These are phyloP conservation scores for Fusarium equiseti DNA, from an alignment of 2,329 filamentous ascomycete genomes.

Conservation along the genomic window DNA sequence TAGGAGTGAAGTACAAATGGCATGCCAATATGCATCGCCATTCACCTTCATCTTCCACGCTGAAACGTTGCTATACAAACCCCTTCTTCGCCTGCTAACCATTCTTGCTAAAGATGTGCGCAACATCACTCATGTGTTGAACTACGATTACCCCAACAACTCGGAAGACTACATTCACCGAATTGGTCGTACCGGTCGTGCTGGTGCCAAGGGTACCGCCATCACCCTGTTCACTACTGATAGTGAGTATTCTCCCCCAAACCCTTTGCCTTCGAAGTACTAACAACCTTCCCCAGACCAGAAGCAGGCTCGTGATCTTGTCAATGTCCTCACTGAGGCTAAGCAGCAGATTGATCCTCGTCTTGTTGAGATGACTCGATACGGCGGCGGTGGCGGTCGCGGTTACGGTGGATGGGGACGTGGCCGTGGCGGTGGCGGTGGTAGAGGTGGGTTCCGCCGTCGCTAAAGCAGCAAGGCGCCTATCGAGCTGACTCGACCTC, in stretches of 20 bases:
- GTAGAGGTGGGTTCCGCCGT: slow-evolving; percentile 62
- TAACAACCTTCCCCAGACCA: slow-evolving; percentile 71
- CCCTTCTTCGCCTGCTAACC: slow-evolving; percentile 79
- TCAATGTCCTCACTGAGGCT: slow-evolving; percentile 91
- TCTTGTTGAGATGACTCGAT: slow-evolving; percentile 95
- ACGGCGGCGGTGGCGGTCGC: slow-evolving; percentile 82
- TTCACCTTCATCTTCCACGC: slow-evolving; percentile 60
- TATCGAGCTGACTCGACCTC: slow-evolving; percentile 53
- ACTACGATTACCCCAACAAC: slow-evolving; percentile 99
- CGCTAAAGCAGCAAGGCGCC: slow-evolving; percentile 50
- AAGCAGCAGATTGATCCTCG: slow-evolving; percentile 98
- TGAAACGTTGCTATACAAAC: slow-evolving; percentile 72
- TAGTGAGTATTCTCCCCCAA: slow-evolving; percentile 75
- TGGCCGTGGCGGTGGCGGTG: slow-evolving; percentile 68
- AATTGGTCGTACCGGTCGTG: slow-evolving; percentile 95
- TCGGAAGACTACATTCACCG: slow-evolving; percentile 98
- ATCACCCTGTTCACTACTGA: slow-evolving; percentile 99
- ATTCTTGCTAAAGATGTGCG: slow-evolving; percentile 90
- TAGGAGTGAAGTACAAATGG: slow-evolving; percentile 65
- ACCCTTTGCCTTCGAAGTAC: slow-evolving; percentile 23
- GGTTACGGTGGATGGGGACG: slow-evolving; percentile 79
- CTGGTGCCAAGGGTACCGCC: slow-evolving; percentile 93
- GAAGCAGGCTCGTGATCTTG: slow-evolving; percentile 96
- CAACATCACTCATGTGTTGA: slow-evolving; percentile 99
- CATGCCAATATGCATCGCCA: slow-evolving; percentile 64